Evolutionary conservation across 176 grass and related monocot species (phyloP), one percentile per base, ranked within the genome.

Genomic region (Neostapfia colusana): DNA sequence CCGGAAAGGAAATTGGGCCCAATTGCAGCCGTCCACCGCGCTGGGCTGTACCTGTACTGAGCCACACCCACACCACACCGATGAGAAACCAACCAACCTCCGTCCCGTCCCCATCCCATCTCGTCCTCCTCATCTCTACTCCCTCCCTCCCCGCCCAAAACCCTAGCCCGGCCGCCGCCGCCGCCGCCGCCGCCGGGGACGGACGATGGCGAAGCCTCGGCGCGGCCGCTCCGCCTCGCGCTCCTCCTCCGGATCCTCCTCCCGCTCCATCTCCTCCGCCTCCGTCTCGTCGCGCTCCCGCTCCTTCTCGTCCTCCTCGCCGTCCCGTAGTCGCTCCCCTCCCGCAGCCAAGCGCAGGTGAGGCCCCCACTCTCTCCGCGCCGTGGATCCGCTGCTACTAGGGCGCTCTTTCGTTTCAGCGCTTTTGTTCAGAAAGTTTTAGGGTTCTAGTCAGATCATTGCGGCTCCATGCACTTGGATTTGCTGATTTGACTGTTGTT

Each of bases 121-220:
- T 12, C 11, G 2, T 21, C 11, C 13, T 3, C 39, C 40, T n/a
- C 9, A 10, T 57, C 34, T 7, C 8, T 31, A 31, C 23, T 21
- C n/a, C 10, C 21, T 49, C 35, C 17, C 41, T 43, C 11, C 23
- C n/a, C n/a, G 3, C 7, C 8, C 58, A 76, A 84, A 90, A 84
- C 85, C 74, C 84, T 87, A 88, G 20, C 51, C 35, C 36, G 26
- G 10, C 26, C 62, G 65, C 63, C 71, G 75, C 72, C 76, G 73
- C 75, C 72, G 69, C 57, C 39, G 77, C 64, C n/a, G n/a, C n/a
- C n/a, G n/a, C n/a, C n/a, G n/a, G n/a, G n/a, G n/a, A n/a, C n/a
- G 60, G 76, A 82, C 77, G 67, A 97, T 99, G 95, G 87, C 89
- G 85, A 99, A 95, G 78, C 92, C 92, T 27, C 91, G 95, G 53